These are phyloP conservation scores for Cyclotella kingstonii DNA, from an alignment of 108 stramenopile genomes.

Conservation along the genomic window DNA sequence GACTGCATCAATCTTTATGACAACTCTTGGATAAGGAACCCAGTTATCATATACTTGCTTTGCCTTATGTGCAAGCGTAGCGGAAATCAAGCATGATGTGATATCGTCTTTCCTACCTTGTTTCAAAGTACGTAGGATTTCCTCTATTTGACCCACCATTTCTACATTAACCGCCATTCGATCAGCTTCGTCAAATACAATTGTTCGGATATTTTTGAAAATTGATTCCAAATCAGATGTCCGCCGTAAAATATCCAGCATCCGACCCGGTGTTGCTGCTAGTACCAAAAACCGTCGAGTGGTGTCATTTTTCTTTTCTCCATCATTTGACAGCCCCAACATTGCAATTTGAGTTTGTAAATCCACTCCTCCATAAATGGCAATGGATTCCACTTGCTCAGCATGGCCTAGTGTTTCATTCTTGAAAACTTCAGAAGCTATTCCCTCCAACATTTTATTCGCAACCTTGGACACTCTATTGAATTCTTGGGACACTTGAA, in stretches of 20 bases:
- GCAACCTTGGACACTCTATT: constrained; percentile 28
- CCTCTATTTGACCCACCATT: constrained; percentile 62
- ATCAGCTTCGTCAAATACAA: constrained; percentile 81
- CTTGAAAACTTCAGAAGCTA: not conserved
- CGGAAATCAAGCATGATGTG: constrained; percentile 54
- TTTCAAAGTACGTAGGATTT: constrained; percentile 29
- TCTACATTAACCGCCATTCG: constrained; percentile 64
- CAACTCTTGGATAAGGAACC: constrained; percentile 25
- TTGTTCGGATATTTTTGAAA: constrained; percentile 16
- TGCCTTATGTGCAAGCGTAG: constrained; percentile 51
- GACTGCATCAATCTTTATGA: constrained; percentile 39
- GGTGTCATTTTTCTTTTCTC: not conserved
- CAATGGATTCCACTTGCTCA: constrained; percentile 22
- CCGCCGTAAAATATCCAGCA: constrained; percentile 56
- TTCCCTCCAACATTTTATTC: constrained; percentile 28
- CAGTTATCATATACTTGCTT: constrained; percentile 30
- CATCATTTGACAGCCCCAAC: constrained; percentile 1
- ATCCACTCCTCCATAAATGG: constrained; percentile 62
- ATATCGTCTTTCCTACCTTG: constrained; percentile 6
- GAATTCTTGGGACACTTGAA: constrained; percentile 56
- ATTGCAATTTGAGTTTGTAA: constrained; percentile 39
- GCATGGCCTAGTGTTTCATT: not conserved
- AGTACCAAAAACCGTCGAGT: constrained; percentile 20
- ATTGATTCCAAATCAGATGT: constrained; percentile 1
- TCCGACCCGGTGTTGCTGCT: constrained; percentile 61